Evolutionary conservation across 2,329 filamentous ascomycete genomes (phyloP).

Genomic region (Calonectria hongkongensis): DNA sequence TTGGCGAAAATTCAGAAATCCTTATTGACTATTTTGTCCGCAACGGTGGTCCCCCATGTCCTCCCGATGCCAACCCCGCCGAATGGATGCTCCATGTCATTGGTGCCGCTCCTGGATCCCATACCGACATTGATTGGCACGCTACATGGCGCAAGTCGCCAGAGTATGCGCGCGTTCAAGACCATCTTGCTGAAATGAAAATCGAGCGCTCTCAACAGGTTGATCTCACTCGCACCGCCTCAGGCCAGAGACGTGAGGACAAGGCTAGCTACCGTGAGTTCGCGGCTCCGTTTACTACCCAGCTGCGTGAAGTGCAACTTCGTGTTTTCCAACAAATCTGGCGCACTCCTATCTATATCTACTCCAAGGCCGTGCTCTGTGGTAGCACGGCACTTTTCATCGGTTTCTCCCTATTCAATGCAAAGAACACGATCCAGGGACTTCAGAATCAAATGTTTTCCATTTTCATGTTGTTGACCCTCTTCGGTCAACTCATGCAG

Average conservation of each 20-base stretch:
- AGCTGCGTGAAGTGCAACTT: conserved; percentile 80
- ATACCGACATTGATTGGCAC: conserved; percentile 77
- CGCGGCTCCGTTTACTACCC: conserved; percentile 75
- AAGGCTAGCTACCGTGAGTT: conserved; percentile 55
- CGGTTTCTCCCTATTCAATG: conserved; percentile 8
- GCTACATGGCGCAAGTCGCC: conserved; percentile 73
- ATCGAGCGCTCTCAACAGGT: conserved; percentile 67
- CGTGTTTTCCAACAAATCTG: conserved; percentile 90
- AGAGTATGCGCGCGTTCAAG: conserved; percentile 73
- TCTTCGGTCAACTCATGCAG: conserved; percentile 11
- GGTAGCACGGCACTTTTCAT: conserved; percentile 13
- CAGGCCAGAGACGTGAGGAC: neutral
- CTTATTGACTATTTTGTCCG: conserved; percentile 85
- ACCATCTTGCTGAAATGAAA: conserved; percentile 67
- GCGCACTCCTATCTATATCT: conserved; percentile 91
- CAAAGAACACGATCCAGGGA: conserved; percentile 52
- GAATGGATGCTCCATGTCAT: conserved; percentile 61
- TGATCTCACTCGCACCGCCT: neutral
- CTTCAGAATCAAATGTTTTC: conserved; percentile 84
- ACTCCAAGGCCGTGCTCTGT: conserved; percentile 78
- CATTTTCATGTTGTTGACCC: conserved; percentile 13
- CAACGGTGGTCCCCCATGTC: conserved; percentile 79
- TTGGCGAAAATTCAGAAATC: conserved; percentile 80
- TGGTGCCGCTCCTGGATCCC: conserved; percentile 71
- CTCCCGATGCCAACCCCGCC: conserved; percentile 82